These are phyloP conservation scores for Syzygium aromaticum DNA, from an alignment of 345 rosid genomes.

Conservation along the genomic window DNA sequence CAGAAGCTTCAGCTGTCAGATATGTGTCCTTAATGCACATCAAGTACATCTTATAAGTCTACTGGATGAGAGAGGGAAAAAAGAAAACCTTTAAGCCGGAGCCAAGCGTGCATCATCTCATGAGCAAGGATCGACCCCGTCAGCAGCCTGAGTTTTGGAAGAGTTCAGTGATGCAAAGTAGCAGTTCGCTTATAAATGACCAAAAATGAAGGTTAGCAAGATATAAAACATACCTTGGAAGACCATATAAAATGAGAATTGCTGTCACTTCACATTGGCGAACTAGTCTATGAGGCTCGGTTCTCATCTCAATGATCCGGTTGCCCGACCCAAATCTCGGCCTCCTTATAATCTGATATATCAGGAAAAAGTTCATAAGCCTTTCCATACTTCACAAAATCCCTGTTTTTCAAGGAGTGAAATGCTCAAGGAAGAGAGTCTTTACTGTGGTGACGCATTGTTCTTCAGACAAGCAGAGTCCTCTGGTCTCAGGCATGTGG, in stretches of 20 bases:
- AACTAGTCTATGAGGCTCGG: conserved; percentile 74
- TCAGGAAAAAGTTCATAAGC: neutral
- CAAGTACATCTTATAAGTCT: neutral
- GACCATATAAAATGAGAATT: conserved; percentile 89
- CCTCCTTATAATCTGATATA: conserved; percentile 56
- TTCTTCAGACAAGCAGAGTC: conserved; percentile 95
- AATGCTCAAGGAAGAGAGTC: neutral
- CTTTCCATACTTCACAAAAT: neutral
- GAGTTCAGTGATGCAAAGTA: neutral
- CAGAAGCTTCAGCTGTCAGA: neutral
- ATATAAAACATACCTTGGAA: conserved; percentile 47
- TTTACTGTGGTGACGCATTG: conserved; percentile 82
- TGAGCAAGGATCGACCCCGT: conserved; percentile 97
- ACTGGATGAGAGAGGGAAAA: neutral
- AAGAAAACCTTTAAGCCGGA: conserved; percentile 73
- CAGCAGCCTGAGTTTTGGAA: conserved; percentile 47
- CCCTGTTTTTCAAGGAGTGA: neutral
- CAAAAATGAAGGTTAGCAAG: neutral
- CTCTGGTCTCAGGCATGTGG: conserved; percentile 96
- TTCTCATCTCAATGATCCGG: conserved; percentile 51
- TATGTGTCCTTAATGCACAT: neutral
- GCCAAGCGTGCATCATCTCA: conserved; percentile 99
- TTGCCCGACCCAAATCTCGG: conserved; percentile 69
- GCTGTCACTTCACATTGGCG: conserved; percentile 96
- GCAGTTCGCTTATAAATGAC: neutral